Evolutionary conservation across 2,329 filamentous ascomycete genomes (phyloP), one percentile per base, ranked within the genome.

Genomic region (Cladophialophora bantiana): DNA sequence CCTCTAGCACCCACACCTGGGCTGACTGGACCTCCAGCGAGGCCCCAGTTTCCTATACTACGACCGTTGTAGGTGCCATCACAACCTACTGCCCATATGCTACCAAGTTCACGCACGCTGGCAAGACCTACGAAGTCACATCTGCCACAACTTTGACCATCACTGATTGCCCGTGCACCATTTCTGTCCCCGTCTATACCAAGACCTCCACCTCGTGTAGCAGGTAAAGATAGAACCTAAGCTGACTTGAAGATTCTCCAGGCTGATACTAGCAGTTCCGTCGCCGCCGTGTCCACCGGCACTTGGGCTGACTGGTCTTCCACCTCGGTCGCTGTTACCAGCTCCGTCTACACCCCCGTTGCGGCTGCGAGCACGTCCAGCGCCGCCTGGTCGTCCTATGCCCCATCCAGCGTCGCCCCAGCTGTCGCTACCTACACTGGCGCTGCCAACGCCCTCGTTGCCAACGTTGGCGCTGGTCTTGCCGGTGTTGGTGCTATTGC

Each of bases 161-260:
- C 71, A 73, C 72, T 54, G 68, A 73, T 69, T 72, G 73, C 65
- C 73, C 73, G 40, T 75, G 68, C 70, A 75, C 73, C 42, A 63
- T 73, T 61, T 70, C 70, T 52, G 71, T 73, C 34, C 71, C 71
- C 42, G 70, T 73, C 59, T 72, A 64, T 59, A 70, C 70, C 64
- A 64, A 64, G 63, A 71, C 66, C 61, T 66, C 68, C 38, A 73
- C 72, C 52, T 70, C 69, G 45, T 73, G 69, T 70, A 67, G 61
- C 71, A 67, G 61, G 62, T 67, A 64, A 65, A 59, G 31, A 52
- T 42, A 57, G 38, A 42, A 31, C 62, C 59, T 42, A 58, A 45
- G n/a, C 53, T 42, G 42, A 59, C 48, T 50, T 40, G 36, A 34
- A 40, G 36, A 38, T 55, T 53, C 18, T 38, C 45, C 52, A 59